Evolutionary conservation across 2,329 filamentous ascomycete genomes (phyloP), one percentile per base, ranked within the genome.

Genomic region (Monosporascus sp.): DNA sequence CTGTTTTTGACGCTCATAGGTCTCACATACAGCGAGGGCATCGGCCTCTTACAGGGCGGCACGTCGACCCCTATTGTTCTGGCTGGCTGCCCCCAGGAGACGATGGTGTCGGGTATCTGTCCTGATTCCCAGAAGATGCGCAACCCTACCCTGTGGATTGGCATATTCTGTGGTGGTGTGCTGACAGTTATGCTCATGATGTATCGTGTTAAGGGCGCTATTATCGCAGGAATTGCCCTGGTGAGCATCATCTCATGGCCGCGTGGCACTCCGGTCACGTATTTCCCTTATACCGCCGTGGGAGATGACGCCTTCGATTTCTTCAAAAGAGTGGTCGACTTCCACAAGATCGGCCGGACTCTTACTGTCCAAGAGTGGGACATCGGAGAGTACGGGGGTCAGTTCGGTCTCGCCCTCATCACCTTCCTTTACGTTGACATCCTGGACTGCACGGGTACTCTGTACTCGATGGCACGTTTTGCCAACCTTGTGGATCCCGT

Each of bases 381-480:
- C 61, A 76, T 95, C 24, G 73, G 78, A 7, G 76, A 76, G 5
- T 84, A 90, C 53, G 85, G 87, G 11, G 83, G 83, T 3, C 86
- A 94, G 65, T 95, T 95, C 64, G 88, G 87, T 27, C 78, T 94
- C 49, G 91, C 91, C 0, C 84, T 95, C 59, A 86, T 95, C 69
- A 95, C 91, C 2, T 95, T 96, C 73, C 78, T 95, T 22, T 95
- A 96, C 64, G 90, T 95, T 59, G 91, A 96, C 64, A 93, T 96
- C 56, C 82, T 96, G 45, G 91, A 95, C 70, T 86, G 84, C 60
- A 96, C 91, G 0, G 91, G 90, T 62, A 95, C 90, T 1, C 75
- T 95, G 55, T 96, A 95, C 73, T 89, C 89, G 20, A 95, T 96
- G 90, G 91, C 91, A 19, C 85, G 87, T 31, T 94, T 93, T 70